Evolutionary conservation across 192 early-diverging fungal species (phyloP).

Genomic region (Linnemannia elongata): DNA sequence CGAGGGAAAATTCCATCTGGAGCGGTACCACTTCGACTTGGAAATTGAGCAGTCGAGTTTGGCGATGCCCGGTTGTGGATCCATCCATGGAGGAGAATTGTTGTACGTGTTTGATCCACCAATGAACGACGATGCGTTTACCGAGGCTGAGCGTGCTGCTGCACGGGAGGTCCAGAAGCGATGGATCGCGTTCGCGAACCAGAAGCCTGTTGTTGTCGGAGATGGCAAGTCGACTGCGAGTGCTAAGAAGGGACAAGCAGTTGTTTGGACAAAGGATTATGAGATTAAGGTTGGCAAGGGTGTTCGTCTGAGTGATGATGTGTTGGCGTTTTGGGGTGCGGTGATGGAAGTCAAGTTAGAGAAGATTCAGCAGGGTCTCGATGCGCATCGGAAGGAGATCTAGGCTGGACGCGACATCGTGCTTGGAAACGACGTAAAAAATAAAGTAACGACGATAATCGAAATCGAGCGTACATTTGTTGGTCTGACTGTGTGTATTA

Average conservation of each 20-base stretch:
- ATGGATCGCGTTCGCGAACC: conserved; percentile 36
- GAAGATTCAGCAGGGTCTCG: background rate
- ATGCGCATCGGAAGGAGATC: background rate
- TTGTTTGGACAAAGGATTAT: background rate
- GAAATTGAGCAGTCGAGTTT: background rate
- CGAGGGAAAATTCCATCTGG: background rate
- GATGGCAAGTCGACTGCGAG: background rate
- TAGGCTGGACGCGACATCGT: background rate
- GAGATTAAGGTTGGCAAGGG: conserved; percentile 3
- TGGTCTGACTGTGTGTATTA: too few species aligned
- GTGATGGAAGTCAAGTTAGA: background rate
- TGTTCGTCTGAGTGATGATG: background rate
- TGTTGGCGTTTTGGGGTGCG: background rate
- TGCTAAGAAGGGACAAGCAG: conserved; percentile 5
- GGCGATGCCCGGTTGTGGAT: conserved; percentile 8
- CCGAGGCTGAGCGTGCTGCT: background rate
- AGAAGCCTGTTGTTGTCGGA: background rate
- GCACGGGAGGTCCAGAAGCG: conserved; percentile 26
- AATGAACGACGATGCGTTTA: conserved; percentile 2
- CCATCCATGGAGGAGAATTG: conserved; percentile 36
- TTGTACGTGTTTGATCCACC: conserved; percentile 24
- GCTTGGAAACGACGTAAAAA: too few species aligned
- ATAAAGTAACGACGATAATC: too few species aligned
- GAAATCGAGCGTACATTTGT: too few species aligned
- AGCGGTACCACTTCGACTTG: conserved; percentile 20